Base-by-base conservation (phyloP, 1,284 basidiomycete genomes). In the Cryptococcus wingfieldii region DNA sequence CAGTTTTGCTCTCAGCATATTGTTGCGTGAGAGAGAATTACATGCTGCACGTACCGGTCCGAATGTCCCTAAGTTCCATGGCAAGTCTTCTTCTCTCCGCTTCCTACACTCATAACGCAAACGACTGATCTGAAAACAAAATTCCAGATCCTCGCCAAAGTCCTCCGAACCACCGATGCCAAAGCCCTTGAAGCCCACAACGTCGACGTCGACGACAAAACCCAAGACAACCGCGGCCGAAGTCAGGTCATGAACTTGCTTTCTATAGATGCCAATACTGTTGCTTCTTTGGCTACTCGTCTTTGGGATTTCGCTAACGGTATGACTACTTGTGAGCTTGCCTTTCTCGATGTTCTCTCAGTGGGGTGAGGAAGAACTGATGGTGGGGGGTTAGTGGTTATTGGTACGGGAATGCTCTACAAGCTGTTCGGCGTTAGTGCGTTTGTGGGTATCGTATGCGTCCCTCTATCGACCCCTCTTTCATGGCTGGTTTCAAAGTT, bases 231-330 rank as follows among this genome's bases (percentile, higher is more conserved):
- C 4, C 3, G 19, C n/a, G 73, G 74, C 25, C 55, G 74, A 37
- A 65, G 61, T 37, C 72, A 76, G 51, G 68, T 73, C 46, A 68
- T 77, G 63, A 76, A 77, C 59, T 58, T 77, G 23, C 56, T 77
- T 16, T 73, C 70, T 3, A 72, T 74, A 28, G 76, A 77, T 57
- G 59, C 64, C 1, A 53, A 54, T 14, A 65, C 61, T 6, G 62
- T 76, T 23, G 67, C 70, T 1, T 59, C 62, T 1, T 55, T 77
- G 54, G 71, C 69, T 0, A 68, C 63, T 2, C 61, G 70, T 25
- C 44, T 68, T 4, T 75, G 70, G 68, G 53, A 47, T 37, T 63
- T 74, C 19, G 58, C 69, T 4, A 74, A 76, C 46, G 67, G 69
- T 1, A 25, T 70, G 3, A 49, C 73, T 27, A 61, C 62, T n/a